phyloP scores from a whole-genome alignment of 2,329 filamentous ascomycete genomes.

The Akanthomyces lecanii region DNA sequence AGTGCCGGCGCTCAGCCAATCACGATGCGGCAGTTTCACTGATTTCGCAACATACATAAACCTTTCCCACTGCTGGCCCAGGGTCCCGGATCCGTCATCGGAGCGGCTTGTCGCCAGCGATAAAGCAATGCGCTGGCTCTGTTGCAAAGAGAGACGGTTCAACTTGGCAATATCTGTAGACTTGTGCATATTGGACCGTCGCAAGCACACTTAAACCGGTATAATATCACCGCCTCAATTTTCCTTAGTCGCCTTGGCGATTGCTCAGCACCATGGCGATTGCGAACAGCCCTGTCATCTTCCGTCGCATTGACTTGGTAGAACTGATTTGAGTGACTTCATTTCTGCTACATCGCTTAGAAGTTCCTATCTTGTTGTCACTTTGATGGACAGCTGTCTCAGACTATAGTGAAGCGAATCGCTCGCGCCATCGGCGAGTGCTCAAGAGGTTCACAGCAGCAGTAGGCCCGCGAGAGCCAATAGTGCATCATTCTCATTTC shows the following conservation, averaged over 20 bases:
- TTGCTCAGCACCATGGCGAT: background rate
- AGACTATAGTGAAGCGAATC: background rate
- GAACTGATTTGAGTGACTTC: background rate
- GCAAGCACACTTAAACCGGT: background rate
- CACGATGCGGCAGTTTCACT: constrained; percentile 1
- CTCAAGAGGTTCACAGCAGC: background rate
- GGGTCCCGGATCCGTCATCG: constrained; percentile 17
- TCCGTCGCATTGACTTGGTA: background rate
- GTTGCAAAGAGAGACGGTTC: background rate
- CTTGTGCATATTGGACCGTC: background rate
- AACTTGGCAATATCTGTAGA: background rate
- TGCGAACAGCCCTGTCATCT: background rate
- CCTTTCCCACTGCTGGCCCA: background rate
- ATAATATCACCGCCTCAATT: background rate
- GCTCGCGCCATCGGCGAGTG: background rate
- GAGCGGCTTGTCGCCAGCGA: constrained; percentile 6
- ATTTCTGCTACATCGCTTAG: background rate
- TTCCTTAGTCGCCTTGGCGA: background rate
- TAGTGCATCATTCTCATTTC: background rate
- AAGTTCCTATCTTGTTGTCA: background rate
- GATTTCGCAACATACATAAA: background rate
- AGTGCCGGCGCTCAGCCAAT: constrained; percentile 17
- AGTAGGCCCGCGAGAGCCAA: background rate
- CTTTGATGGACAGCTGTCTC: background rate
- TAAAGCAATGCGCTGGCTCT: background rate